Evolutionary conservation across 2,329 filamentous ascomycete species (phyloP), one percentile per base, ranked within the genome.

Genomic region (Aspergillus transmontanensis): DNA sequence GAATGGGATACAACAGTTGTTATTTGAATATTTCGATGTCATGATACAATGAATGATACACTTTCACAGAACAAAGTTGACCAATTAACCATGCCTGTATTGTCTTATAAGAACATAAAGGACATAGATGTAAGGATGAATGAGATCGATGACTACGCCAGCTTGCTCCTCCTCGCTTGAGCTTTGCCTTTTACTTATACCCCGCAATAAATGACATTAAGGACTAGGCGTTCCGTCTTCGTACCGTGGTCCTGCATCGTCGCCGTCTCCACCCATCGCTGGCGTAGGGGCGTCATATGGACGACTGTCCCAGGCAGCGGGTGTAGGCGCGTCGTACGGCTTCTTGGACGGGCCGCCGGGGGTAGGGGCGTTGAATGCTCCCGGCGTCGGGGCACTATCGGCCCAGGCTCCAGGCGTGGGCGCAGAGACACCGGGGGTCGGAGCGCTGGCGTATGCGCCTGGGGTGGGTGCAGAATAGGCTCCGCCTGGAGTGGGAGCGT

Each of bases 401-500:
- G 80, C 79, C 78, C 78, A 80, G n/a, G 69, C 74, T 28, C 69
- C 80, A 68, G 73, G 82, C 55, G 83, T 86, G 12, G 83, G 80
- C n/a, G 86, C 87, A 57, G 85, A 87, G 0, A 87, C 89, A 30
- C 87, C 89, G 0, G 90, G 90, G 0, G 90, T 93, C 0, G 90
- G 89, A 19, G 90, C 90, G 41, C 69, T 68, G 16, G 71, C 74
- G 54, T 79, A 61, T 80, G 85, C 54, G 78, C 87, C 88, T 1
- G 89, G 89, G 0, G 89, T 91, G 1, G 89, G 88, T 2, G 89
- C 90, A 7, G 86, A 84, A 61, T 90, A 89, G 57, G 77, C 72
- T 7, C 86, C 89, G 3, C 89, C 90, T 0, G 90, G 91, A 0
- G 91, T 93, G 0, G 90, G 90, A 4, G 91, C 91, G 69, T 94